Evolutionary conservation across 2,329 filamentous ascomycete species (phyloP).

Genomic region (Fusarium redolens): DNA sequence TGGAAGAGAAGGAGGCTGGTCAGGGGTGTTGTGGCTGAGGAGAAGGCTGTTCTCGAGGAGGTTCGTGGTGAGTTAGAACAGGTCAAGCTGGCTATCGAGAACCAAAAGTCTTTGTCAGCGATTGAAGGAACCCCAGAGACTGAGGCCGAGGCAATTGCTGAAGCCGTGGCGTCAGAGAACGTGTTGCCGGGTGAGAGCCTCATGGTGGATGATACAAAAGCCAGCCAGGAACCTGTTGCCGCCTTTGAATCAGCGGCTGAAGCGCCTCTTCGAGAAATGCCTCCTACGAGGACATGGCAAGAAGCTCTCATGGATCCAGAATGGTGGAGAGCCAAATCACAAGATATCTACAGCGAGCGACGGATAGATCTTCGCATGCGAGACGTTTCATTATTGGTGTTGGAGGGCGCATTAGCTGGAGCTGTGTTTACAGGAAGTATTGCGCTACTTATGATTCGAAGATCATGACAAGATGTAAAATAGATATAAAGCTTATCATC

Average conservation of each 20-base stretch:
- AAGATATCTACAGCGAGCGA: slow-evolving; percentile 75
- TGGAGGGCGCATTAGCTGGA: slow-evolving; percentile 76
- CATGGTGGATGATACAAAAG: background rate
- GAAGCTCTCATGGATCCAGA: slow-evolving; percentile 55
- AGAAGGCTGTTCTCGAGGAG: slow-evolving; percentile 68
- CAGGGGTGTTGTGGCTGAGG: slow-evolving; percentile 82
- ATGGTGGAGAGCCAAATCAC: slow-evolving; percentile 61
- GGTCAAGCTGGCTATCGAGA: slow-evolving; percentile 47
- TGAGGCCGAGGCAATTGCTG: background rate
- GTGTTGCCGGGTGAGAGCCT: background rate
- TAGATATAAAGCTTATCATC: slow-evolving; percentile 29
- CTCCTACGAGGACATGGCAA: slow-evolving; percentile 52
- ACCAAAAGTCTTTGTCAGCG: slow-evolving; percentile 36
- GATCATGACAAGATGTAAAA: slow-evolving; percentile 39
- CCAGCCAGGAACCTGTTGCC: slow-evolving; percentile 3
- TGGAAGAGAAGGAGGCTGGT: slow-evolving; percentile 88
- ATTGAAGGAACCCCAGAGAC: slow-evolving; percentile 15
- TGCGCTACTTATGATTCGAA: slow-evolving; percentile 59
- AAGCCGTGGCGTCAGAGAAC: slow-evolving; percentile 18
- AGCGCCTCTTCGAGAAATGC: background rate
- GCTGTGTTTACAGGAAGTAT: slow-evolving; percentile 68
- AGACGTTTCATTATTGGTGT: slow-evolving; percentile 75
- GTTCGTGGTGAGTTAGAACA: slow-evolving; percentile 57
- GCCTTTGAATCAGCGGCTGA: slow-evolving; percentile 15
- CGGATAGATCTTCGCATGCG: slow-evolving; percentile 72